These are phyloP conservation scores for Saxophila tyrrhenica DNA, from an alignment of 495 filamentous ascomycete species.

Conservation along the genomic window DNA sequence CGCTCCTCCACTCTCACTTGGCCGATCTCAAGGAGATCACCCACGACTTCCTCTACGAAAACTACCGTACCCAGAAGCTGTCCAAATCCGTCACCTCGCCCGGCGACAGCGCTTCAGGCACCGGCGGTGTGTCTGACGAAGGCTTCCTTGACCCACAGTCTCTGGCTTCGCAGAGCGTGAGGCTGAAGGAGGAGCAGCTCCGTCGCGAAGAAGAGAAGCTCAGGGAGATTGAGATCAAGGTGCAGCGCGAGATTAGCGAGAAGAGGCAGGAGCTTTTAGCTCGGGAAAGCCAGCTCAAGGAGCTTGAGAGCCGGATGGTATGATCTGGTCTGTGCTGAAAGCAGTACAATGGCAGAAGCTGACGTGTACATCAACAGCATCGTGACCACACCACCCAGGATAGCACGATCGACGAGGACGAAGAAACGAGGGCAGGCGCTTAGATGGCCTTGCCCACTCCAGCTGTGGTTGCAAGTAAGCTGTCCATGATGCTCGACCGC, in stretches of 20 bases:
- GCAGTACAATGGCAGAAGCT: no score
- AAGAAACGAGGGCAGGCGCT: constrained; percentile 3
- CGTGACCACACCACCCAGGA: background rate
- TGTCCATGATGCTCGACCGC: background rate
- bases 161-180: constrained; percentile 88
- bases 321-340: no score
- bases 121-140: constrained; percentile 30
- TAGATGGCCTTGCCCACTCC: constrained; percentile 3
- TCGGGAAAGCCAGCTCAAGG: constrained; percentile 93
- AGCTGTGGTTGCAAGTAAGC: background rate
- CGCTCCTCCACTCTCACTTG: constrained; percentile 90
- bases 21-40: constrained; percentile 99
- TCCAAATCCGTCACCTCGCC: constrained; percentile 60
- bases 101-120: background rate
- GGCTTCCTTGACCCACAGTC: constrained; percentile 97
- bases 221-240: constrained; percentile 96
- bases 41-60: constrained; percentile 98
- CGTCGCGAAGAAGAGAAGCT: constrained; percentile 99
- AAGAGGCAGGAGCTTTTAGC: constrained; percentile 97
- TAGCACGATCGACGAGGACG: background rate
- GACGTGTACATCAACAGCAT: constrained; percentile 2
- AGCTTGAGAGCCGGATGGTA: constrained; percentile 77
- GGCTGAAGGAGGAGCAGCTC: constrained; percentile 97
- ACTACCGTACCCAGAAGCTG: constrained; percentile 99
- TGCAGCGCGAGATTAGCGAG: constrained; percentile 98